A percentile compares a stretch with the other conserved stretches of the same genome.
phyloP scores from a whole-genome alignment of 805 yeast species.

The Candida corydali region DNA sequence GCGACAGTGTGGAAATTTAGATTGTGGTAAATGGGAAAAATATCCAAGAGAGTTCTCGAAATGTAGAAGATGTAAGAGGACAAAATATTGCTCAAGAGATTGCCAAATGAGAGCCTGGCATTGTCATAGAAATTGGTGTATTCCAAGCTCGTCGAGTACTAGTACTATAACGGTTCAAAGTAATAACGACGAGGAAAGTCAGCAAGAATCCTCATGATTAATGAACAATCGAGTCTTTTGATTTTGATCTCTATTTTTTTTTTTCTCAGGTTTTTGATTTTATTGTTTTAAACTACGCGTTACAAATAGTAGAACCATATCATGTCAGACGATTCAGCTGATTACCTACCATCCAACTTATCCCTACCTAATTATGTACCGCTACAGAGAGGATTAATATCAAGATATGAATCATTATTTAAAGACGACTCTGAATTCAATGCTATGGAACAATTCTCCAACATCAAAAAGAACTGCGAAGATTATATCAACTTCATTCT shows the following conservation, averaged over 20 bases:
- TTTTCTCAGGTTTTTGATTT: too few relatives aligned
- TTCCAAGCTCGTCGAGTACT: slow-evolving; percentile 37
- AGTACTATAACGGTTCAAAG: slow-evolving; percentile 8
- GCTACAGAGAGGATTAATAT: slow-evolving; percentile 8
- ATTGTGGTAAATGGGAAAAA: slow-evolving; percentile 92
- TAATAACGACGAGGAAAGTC: slow-evolving; percentile 7
- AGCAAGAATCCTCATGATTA: slow-evolving; percentile 6
- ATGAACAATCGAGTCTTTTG: not conserved
- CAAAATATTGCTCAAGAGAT: slow-evolving; percentile 89
- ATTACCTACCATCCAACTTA: slow-evolving; percentile 1
- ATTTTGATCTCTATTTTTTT: too few relatives aligned
- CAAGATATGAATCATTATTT: slow-evolving; percentile 13
- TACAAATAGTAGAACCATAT: too few relatives aligned
- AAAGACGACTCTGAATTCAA: slow-evolving; percentile 9
- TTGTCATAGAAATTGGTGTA: slow-evolving; percentile 93
- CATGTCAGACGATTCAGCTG: slow-evolving; percentile 4
- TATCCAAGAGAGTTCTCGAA: slow-evolving; percentile 90
- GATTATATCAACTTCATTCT: slow-evolving; percentile 13
- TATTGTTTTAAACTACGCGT: not conserved
- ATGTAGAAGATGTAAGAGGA: slow-evolving; percentile 89
- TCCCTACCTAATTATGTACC: slow-evolving; percentile 15
- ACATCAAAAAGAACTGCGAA: slow-evolving; percentile 11
- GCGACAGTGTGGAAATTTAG: slow-evolving; percentile 90
- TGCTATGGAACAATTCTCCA: slow-evolving; percentile 8
- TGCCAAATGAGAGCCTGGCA: slow-evolving; percentile 93